A percentile compares a stretch with the other conserved stretches of the same genome.
phyloP scores from a whole-genome alignment of 768 basidiomycete species.

The Tephrocybe sp. region DNA sequence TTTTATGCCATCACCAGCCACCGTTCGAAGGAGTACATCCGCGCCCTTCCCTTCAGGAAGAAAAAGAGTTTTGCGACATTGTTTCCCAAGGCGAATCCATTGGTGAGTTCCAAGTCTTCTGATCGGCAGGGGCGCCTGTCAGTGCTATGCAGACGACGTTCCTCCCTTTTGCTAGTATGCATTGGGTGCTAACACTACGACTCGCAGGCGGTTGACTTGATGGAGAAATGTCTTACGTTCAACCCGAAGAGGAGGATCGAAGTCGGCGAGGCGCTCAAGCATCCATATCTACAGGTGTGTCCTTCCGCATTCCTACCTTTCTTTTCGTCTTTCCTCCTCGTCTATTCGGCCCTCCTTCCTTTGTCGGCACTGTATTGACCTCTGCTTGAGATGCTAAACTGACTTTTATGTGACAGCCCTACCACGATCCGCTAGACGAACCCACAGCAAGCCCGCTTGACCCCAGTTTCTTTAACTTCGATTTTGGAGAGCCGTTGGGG shows the following conservation, averaged over 20 bases:
- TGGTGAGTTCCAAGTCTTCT: constrained; percentile 38
- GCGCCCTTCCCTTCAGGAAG: constrained; percentile 85
- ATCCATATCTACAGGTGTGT: constrained; percentile 61
- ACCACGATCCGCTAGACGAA: constrained; percentile 89
- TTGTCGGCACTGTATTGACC: too few species aligned
- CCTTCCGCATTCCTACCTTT: background rate
- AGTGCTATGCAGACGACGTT: too few species aligned
- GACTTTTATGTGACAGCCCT: constrained; percentile 49
- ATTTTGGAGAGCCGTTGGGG: constrained; percentile 61
- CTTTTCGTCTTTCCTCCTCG: background rate
- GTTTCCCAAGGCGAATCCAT: constrained; percentile 73
- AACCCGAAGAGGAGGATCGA: constrained; percentile 87
- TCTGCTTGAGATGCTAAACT: too few species aligned
- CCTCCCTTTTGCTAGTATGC: background rate
- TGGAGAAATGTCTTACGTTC: constrained; percentile 82
- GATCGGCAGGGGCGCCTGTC: background rate
- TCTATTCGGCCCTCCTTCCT: too few species aligned
- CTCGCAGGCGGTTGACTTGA: constrained; percentile 66
- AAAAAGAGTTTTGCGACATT: constrained; percentile 68
- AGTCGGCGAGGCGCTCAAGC: constrained; percentile 82
- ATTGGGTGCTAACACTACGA: too few species aligned
- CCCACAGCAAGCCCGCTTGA: constrained; percentile 76
- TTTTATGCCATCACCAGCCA: constrained; percentile 89
- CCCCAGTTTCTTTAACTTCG: constrained; percentile 83
- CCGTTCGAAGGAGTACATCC: constrained; percentile 81